phyloP scores from a whole-genome alignment of 73 alveolate genomes.

The Loxodes magnus region DNA sequence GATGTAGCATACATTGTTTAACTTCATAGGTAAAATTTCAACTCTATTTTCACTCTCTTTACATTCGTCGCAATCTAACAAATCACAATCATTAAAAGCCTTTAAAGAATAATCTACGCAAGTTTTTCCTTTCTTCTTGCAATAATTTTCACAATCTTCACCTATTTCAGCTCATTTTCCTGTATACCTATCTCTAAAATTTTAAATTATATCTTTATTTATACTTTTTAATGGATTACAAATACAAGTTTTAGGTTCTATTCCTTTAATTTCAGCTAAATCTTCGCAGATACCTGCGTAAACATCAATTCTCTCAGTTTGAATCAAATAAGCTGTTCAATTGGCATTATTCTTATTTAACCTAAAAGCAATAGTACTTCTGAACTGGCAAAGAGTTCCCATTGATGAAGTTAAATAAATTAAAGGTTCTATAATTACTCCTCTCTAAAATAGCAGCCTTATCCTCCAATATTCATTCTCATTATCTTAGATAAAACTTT shows the following conservation, averaged over 20 bases:
- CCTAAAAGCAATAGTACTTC: not conserved
- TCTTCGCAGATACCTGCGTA: conserved; percentile 10
- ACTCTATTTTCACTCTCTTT: too few relatives aligned
- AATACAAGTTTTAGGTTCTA: conserved; percentile 8
- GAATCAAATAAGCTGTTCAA: not conserved
- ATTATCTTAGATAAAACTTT: not conserved
- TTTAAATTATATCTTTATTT: too few relatives aligned
- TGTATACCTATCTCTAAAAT: too few relatives aligned
- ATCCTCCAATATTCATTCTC: not conserved
- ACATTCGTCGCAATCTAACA: too few relatives aligned
- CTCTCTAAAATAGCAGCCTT: not conserved
- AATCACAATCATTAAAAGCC: too few relatives aligned
- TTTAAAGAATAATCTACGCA: too few relatives aligned
- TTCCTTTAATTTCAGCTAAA: not conserved
- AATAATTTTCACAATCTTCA: too few relatives aligned
- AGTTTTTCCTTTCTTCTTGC: too few relatives aligned
- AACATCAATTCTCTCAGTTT: conserved; percentile 5
- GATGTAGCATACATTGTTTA: too few relatives aligned
- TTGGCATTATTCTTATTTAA: not conserved
- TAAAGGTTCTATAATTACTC: conserved; percentile 2
- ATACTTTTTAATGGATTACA: too few relatives aligned
- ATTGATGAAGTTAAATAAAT: not conserved
- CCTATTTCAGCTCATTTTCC: too few relatives aligned
- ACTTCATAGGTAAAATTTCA: too few relatives aligned
- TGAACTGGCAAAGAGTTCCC: not conserved